Evolutionary conservation across 495 filamentous ascomycete species (phyloP), one percentile per base, ranked within the genome.

Genomic region (Staphylotrichum longicolle): DNA sequence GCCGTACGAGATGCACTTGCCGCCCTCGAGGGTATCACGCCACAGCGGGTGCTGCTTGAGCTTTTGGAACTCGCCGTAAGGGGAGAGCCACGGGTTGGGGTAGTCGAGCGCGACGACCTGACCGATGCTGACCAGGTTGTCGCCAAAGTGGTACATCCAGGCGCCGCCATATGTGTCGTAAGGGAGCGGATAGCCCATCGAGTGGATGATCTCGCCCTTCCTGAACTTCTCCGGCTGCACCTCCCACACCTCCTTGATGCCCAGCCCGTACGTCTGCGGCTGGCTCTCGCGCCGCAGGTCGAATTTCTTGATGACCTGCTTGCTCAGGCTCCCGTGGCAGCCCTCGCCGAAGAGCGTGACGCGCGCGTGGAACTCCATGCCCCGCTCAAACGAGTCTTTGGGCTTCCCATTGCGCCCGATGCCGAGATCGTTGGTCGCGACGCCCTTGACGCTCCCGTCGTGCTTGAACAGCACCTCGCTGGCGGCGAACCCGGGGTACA

Each of bases 61-160:
- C 78, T 96, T 96, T 72, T 99, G 95, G 75, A 99, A 98, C 72
- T 99, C 94, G 33, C 84, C 84, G 71, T 99, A 99, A 0, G 94
- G 94, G 0, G 91, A 91, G 15, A 99, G 82, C 89, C 92, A 99
- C 0, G 94, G 95, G 74, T 99, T 99, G 34, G 88, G 82, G 69
- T 98, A 99, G 76, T 99, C 94, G 37, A 99, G 82, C 33, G 93
- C 94, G 35, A 96, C 90, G 15, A 99, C 94, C 39, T 97, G 82
- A 11, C 94, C 94, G 48, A 99, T 82, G 67, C 89, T 93, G 65
- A 98, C 94, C 66, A 97, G 85, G 74, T 98, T 98, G 64, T 98
- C 93, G 27, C 92, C 94, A 70, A 98, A 98, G 74, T 99, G 94
- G 68, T 99, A 99, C 86, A 99, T 91, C 89, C 89, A 99, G 44